Evolutionary conservation across 805 yeast genomes (phyloP).

Genomic region (Nakazawaea wyomingensis): DNA sequence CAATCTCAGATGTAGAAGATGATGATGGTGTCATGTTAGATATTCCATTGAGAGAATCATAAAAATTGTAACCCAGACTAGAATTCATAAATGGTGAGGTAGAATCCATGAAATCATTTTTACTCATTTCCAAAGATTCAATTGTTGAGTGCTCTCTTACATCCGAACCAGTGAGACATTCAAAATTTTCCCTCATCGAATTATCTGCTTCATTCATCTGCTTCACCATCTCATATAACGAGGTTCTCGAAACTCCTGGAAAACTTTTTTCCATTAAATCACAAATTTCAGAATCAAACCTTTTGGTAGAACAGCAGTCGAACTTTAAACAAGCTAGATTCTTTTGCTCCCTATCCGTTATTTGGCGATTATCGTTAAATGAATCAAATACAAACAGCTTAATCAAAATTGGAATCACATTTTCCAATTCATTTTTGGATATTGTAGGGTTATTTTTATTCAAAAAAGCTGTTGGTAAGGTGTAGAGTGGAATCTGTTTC

Average conservation of each 20-base stretch:
- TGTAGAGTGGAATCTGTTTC: constrained; percentile 55
- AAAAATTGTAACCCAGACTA: not conserved
- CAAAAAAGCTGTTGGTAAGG: constrained; percentile 54
- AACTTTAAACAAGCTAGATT: constrained; percentile 4
- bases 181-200: constrained; percentile 30
- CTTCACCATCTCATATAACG: constrained; percentile 14
- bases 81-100: constrained; percentile 24
- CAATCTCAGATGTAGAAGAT: not conserved
- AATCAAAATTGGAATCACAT: constrained; percentile 27
- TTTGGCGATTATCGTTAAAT: constrained; percentile 6
- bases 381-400: constrained; percentile 24
- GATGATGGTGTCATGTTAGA: not conserved
- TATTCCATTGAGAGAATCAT: not conserved
- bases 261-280: not conserved
- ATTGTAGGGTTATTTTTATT: constrained; percentile 29
- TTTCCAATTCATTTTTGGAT: constrained; percentile 16
- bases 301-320: not conserved
- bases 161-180: constrained; percentile 26
- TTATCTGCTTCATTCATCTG: constrained; percentile 15
- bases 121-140: constrained; percentile 29
- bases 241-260: constrained; percentile 5
- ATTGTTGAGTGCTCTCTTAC: constrained; percentile 27
- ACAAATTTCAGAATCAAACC: not conserved
- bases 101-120: constrained; percentile 14
- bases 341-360: not conserved